Evolutionary conservation across 106 monocot species (phyloP), one percentile per base, ranked within the genome.

Genomic region (Vanilla planifolia): DNA sequence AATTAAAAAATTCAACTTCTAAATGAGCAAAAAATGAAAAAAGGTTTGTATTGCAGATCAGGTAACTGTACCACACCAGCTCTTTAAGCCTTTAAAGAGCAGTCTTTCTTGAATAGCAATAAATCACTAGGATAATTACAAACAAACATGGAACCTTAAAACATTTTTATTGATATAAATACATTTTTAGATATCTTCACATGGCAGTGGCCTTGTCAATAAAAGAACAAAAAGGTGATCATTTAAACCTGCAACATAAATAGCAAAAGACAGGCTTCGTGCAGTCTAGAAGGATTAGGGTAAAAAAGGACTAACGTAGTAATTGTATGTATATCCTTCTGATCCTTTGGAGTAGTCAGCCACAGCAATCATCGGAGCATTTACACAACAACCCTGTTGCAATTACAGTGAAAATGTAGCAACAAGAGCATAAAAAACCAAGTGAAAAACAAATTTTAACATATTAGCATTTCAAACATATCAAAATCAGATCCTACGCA

Each of bases 281-380:
- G 35, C 15, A 45, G 5, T 57, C 33, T 34, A 36, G 21, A 22
- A 10, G 51, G 24, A 21, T 42, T n/a, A 37, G 33, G 16, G 25
- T 29, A n/a, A n/a, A n/a, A n/a, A n/a, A n/a, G 47, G 57, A 76
- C 87, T 91, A 42, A 96, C 96, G 53, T 87, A 96, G 26, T 96
- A 96, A 60, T 96, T 91, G 36, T 96, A 96, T 51, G 80, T 77
- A 71, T 91, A 96, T 55, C 90, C 84, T 73, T 91, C 90, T 58
- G 96, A 91, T 70, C 96, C 84, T 57, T 81, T 87, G n/a, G 84
- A 69, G 42, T 91, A 96, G 62, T 96, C 87, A 33, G 96, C 96
- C 47, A 96, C 81, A 23, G 86, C 71, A 41, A 96, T 87, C 96
- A 96, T 96, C 27, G 96, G 96, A 73, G 90, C 96, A 84, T 96